Percentiles rank a stretch among this genome's conserved stretches.
phyloP scores from a whole-genome alignment of 176 grass and related monocot species.

The Raddia guianensis region DNA sequence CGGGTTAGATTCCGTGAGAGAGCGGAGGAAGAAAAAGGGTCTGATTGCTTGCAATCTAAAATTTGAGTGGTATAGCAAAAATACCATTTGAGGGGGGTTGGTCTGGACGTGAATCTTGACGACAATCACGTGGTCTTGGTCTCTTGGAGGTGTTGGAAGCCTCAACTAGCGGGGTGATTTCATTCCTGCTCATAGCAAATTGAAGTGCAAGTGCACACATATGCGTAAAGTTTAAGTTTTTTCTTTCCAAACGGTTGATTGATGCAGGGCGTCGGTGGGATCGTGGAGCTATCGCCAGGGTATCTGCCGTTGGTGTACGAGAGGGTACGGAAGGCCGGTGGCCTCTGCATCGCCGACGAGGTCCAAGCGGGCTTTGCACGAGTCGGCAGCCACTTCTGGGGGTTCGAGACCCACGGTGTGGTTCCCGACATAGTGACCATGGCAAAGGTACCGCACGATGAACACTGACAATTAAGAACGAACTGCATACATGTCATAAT shows the following conservation, averaged over 20 bases:
- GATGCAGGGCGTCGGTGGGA: conserved; percentile 81
- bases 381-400: conserved; percentile 93
- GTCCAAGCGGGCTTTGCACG: conserved; percentile 90
- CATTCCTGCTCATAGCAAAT: neutral
- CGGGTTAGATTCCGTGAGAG: too few species aligned
- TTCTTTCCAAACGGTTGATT: neutral
- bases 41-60: too few species aligned
- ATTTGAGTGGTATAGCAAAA: too few species aligned
- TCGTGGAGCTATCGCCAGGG: conserved; percentile 81
- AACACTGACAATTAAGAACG: neutral
- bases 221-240: neutral
- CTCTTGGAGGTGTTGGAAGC: too few species aligned
- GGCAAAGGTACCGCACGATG: conserved; percentile 65
- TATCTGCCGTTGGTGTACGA: conserved; percentile 85
- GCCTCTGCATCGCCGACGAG: conserved; percentile 96
- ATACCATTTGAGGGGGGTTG: too few species aligned
- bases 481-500: too few species aligned
- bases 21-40: too few species aligned
- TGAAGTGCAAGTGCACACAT: neutral
- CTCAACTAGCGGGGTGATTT: too few species aligned
- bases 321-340: conserved; percentile 65
- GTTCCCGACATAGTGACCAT: conserved; percentile 95
- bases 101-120: too few species aligned
- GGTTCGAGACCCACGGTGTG: conserved; percentile 80
- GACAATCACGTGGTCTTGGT: too few species aligned